Evolutionary conservation across 2,329 filamentous ascomycete genomes (phyloP).

Genomic region (Aphanoascus verrucosus): DNA sequence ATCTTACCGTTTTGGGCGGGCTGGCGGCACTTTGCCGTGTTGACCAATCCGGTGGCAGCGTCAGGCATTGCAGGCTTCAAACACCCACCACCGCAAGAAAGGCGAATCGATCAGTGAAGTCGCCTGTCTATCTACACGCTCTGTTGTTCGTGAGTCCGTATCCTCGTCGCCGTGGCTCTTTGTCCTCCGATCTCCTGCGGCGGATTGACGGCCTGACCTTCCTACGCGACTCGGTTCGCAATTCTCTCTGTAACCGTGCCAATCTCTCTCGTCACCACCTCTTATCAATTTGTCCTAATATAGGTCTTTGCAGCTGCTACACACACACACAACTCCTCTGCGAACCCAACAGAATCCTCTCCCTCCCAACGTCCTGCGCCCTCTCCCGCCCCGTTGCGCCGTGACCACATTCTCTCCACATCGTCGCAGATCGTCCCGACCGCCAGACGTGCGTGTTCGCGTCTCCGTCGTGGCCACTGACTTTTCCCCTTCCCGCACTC

Average conservation of each 20-base stretch:
- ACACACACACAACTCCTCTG: not conserved
- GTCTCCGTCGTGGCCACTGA: not conserved
- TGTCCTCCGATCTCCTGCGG: not conserved
- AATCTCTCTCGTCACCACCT: not conserved
- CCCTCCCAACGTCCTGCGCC: not conserved
- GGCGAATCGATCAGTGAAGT: constrained; percentile 5
- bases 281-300: not conserved
- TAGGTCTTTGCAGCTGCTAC: constrained; percentile 3
- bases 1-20: constrained; percentile 13
- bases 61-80: not conserved
- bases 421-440: not conserved
- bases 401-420: not conserved
- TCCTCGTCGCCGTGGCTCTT: not conserved
- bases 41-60: constrained; percentile 10
- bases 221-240: not conserved
- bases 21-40: constrained; percentile 16
- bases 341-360: constrained; percentile 1
- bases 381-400: constrained; percentile 3
- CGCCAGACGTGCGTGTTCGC: not conserved
- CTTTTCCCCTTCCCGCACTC: not conserved
- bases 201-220: not conserved
- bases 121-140: not conserved
- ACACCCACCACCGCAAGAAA: constrained; percentile 10
- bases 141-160: not conserved
- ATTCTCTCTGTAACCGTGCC: not conserved